Evolutionary conservation across 2,329 filamentous ascomycete genomes (phyloP).

Genomic region (Penicillium decumbens): DNA sequence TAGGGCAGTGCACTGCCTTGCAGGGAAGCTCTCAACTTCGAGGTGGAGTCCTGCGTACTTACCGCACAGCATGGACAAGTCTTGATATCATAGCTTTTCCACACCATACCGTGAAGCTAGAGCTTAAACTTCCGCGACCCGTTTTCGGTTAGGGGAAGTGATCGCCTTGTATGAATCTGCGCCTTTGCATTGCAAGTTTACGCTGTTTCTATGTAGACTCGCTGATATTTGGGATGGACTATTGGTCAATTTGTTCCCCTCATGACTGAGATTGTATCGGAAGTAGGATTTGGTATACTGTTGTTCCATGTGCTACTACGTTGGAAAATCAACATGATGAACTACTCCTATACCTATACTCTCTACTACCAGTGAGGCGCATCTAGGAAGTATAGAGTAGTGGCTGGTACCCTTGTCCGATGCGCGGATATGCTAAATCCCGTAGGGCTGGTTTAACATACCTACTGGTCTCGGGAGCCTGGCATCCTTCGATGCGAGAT

Average conservation of each 20-base stretch:
- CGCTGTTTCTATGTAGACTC: constrained; percentile 1
- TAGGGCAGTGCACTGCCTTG: constrained; percentile 26
- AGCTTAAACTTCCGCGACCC: constrained; percentile 7
- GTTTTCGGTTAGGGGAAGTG: constrained; percentile 4
- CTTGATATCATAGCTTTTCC: constrained; percentile 11
- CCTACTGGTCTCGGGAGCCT: not conserved
- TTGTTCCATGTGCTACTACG: no score
- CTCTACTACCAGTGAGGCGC: not conserved
- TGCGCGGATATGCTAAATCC: constrained; percentile 2
- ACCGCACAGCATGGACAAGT: not conserved
- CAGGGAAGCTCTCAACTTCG: constrained; percentile 17
- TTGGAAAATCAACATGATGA: not conserved
- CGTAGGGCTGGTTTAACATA: constrained; percentile 1
- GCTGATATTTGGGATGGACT: not conserved
- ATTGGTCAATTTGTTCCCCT: not conserved
- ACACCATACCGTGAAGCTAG: not conserved
- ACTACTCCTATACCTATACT: not conserved
- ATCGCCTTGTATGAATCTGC: constrained; percentile 11
- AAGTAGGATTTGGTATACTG: no score
- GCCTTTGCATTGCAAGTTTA: constrained; percentile 3
- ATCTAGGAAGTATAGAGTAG: not conserved
- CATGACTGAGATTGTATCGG: no score
- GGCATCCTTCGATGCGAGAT: constrained; percentile 2
- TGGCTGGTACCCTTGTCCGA: not conserved
- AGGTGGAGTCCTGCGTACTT: constrained; percentile 13